Evolutionary conservation across 129 eudicot species (phyloP).

Genomic region (Tanacetum coccineum): DNA sequence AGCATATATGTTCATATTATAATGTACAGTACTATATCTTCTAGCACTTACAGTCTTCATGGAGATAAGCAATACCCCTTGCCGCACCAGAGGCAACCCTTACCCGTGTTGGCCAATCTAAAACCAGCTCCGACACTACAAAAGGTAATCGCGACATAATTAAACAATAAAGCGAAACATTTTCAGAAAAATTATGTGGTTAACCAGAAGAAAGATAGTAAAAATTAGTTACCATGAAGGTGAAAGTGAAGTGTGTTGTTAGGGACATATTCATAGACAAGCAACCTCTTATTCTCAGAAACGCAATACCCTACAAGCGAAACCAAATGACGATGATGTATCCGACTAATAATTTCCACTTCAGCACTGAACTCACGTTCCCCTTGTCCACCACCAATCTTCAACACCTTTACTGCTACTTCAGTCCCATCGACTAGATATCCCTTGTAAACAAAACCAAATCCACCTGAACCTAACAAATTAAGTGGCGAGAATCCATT

Average conservation of each 20-base stretch:
- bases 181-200: background rate
- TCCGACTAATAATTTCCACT: constrained; percentile 80
- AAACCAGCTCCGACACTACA: constrained; percentile 62
- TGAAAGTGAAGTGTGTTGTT: constrained; percentile 82
- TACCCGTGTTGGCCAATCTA: constrained; percentile 74
- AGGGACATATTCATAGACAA: constrained; percentile 81
- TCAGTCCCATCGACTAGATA: constrained; percentile 59
- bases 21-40: too few relatives aligned
- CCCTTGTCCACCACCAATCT: constrained; percentile 90
- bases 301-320: constrained; percentile 85
- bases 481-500: constrained; percentile 62
- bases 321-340: constrained; percentile 94
- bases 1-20: too few relatives aligned
- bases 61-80: constrained; percentile 88
- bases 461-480: constrained; percentile 88
- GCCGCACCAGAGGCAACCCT: constrained; percentile 89
- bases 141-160: constrained; percentile 13
- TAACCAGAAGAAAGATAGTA: background rate
- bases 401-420: constrained; percentile 88
- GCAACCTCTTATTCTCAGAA: constrained; percentile 58
- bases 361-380: constrained; percentile 91
- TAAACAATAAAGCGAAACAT: background rate
- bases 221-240: constrained; percentile 66
- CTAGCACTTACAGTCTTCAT: constrained; percentile 73
- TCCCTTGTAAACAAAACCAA: constrained; percentile 85